Evolutionary conservation across 345 rosid genomes (phyloP).

Genomic region (Camelina laxa): DNA sequence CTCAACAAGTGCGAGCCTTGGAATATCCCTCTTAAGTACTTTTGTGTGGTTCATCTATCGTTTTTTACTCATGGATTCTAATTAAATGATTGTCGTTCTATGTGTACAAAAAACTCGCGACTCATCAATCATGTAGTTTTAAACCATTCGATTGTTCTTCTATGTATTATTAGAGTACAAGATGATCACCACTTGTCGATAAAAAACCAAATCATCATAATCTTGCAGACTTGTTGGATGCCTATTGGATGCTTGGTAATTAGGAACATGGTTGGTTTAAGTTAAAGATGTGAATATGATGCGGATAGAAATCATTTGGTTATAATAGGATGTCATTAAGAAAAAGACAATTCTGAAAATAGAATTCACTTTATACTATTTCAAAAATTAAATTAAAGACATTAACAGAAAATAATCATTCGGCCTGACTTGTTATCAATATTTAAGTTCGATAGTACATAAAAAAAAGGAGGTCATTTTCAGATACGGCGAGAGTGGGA

Average conservation of each 20-base stretch:
- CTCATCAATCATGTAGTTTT: conserved; percentile 14
- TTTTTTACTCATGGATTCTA: not conserved
- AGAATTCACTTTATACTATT: not conserved
- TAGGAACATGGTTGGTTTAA: conserved; percentile 32
- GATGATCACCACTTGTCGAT: conserved; percentile 22
- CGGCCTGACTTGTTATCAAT: not conserved
- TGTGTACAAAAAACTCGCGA: not conserved
- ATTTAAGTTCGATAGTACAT: conserved; percentile 14
- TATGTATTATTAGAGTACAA: not conserved
- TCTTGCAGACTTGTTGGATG: conserved; percentile 25
- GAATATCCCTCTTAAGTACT: conserved; percentile 79
- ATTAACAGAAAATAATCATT: not conserved
- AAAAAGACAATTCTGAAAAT: conserved; percentile 34
- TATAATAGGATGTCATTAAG: conserved; percentile 26
- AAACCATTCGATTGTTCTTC: conserved; percentile 19
- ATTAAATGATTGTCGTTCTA: not conserved
- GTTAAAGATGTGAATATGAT: too few species aligned
- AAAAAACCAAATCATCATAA: not conserved
- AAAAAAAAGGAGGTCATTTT: not conserved
- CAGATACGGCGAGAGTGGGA: conserved; percentile 47
- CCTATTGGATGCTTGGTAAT: conserved; percentile 23
- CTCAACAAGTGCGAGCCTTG: conserved; percentile 95
- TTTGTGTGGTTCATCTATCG: not conserved
- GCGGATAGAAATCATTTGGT: conserved; percentile 24
- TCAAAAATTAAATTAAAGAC: too few species aligned